A percentile compares a stretch with the other conserved stretches of the same genome.
phyloP scores from a whole-genome alignment of 108 stramenopile species.

The Cyclostephanos tholiformis region DNA sequence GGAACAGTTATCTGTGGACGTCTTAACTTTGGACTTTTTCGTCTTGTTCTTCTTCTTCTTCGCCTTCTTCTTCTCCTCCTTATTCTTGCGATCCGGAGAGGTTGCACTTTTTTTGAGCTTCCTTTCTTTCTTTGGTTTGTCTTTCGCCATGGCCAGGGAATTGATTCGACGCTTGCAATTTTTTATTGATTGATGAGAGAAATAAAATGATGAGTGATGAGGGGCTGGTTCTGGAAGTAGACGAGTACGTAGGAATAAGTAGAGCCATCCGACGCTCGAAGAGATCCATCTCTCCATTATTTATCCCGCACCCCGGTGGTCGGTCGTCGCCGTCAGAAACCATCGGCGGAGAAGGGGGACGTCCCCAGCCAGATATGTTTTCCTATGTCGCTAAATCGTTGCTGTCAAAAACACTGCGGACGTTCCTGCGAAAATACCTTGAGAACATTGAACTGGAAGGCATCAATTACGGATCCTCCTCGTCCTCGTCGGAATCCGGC shows the following conservation, averaged over 20 bases:
- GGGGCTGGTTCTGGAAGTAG: too few species aligned
- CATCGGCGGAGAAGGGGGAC: background rate
- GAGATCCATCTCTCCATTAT: too few species aligned
- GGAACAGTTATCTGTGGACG: background rate
- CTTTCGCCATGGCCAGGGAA: slow-evolving; percentile 24
- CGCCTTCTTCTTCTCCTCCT: slow-evolving; percentile 7
- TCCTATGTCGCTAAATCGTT: slow-evolving; percentile 66
- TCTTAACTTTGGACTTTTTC: slow-evolving; percentile 14
- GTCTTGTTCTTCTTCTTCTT: slow-evolving; percentile 22
- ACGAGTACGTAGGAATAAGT: background rate
- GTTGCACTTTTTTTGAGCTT: background rate
- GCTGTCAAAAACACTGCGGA: slow-evolving; percentile 73
- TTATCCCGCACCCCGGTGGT: too few species aligned
- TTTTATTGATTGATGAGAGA: too few species aligned
- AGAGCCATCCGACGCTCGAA: too few species aligned
- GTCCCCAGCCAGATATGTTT: slow-evolving; percentile 36
- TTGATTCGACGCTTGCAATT: too few species aligned
- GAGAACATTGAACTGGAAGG: slow-evolving; percentile 82
- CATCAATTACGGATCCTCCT: slow-evolving; percentile 42
- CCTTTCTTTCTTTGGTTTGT: slow-evolving; percentile 7
- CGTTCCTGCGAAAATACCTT: slow-evolving; percentile 78
- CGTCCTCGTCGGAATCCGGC: slow-evolving; percentile 3
- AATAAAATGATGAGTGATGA: too few species aligned
- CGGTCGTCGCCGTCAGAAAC: background rate
- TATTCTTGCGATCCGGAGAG: background rate